Conservation (phyloP, 2,329 filamentous ascomycete genomes). For the Tricladium varicosporioides region DNA sequence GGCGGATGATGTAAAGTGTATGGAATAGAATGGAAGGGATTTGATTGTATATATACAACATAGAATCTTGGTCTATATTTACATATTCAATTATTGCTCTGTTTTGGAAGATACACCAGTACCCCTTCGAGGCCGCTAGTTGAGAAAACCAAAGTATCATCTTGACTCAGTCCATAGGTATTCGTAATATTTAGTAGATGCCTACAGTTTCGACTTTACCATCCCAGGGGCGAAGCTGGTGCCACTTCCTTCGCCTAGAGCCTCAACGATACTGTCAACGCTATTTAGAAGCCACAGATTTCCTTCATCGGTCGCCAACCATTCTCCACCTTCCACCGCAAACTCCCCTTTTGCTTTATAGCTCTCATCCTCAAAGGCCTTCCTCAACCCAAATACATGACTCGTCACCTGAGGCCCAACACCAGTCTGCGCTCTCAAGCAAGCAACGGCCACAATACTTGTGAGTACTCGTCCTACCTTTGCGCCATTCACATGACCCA, state of each 20-base stretch:
- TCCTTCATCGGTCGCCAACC: slow-evolving; percentile 65
- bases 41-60: background rate
- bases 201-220: slow-evolving; percentile 40
- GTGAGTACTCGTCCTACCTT: slow-evolving; percentile 70
- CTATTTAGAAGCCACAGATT: slow-evolving; percentile 61
- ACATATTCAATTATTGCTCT: too few species aligned
- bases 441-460: slow-evolving; percentile 70
- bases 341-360: slow-evolving; percentile 46
- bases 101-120: too few species aligned
- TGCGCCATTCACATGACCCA: slow-evolving; percentile 37
- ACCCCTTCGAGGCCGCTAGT: background rate
- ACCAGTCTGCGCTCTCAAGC: slow-evolving; percentile 74
- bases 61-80: background rate
- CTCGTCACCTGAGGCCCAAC: slow-evolving; percentile 80
- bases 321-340: slow-evolving; percentile 49
- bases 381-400: slow-evolving; percentile 77
- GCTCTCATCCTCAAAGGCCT: slow-evolving; percentile 68
- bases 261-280: slow-evolving; percentile 59
- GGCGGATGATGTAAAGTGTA: slow-evolving; percentile 53
- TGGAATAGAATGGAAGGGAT: slow-evolving; percentile 30
- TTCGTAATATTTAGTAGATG: background rate
- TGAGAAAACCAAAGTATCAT: too few species aligned
- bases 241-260: slow-evolving; percentile 45
- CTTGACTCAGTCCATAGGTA: too few species aligned
- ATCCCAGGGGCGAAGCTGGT: slow-evolving; percentile 56